These are phyloP conservation scores for Conringia planisiliqua DNA, from an alignment of 345 rosid genomes.

Conservation along the genomic window DNA sequence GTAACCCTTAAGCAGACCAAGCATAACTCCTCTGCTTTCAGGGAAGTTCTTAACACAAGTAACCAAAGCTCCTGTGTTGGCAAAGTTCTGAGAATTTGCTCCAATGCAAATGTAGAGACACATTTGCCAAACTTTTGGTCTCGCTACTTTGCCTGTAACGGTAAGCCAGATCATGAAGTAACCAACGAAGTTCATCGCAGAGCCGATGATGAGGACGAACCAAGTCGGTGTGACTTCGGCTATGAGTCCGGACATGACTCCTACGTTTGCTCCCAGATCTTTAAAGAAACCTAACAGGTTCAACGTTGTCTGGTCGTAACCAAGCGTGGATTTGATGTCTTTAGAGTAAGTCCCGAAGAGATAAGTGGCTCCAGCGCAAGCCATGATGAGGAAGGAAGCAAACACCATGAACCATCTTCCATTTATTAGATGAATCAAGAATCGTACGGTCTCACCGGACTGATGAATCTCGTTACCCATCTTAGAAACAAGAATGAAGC, in stretches of 20 bases:
- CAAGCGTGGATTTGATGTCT: conserved; percentile 64
- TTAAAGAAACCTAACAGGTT: conserved; percentile 80
- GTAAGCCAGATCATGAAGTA: conserved; percentile 87
- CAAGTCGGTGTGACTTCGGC: conserved; percentile 91
- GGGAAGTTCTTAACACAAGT: conserved; percentile 90
- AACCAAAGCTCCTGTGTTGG: conserved; percentile 83
- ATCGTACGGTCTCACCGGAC: conserved; percentile 27
- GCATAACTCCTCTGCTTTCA: conserved; percentile 72
- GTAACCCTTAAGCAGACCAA: conserved; percentile 79
- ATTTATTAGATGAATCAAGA: conserved; percentile 43
- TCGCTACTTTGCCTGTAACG: conserved; percentile 59
- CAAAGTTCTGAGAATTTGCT: conserved; percentile 84
- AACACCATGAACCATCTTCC: conserved; percentile 93
- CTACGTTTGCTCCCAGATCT: conserved; percentile 87
- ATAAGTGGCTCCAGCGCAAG: conserved; percentile 88
- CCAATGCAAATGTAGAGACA: conserved; percentile 72
- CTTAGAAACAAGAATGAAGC: not conserved
- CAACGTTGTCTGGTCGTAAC: conserved; percentile 78
- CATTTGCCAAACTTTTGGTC: conserved; percentile 82
- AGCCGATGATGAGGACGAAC: conserved; percentile 72
- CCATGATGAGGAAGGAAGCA: conserved; percentile 85
- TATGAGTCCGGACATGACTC: conserved; percentile 69
- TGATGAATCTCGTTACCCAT: conserved; percentile 14
- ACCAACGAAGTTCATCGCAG: conserved; percentile 78
- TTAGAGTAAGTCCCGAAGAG: conserved; percentile 80